phyloP scores from a whole-genome alignment of 2,329 filamentous ascomycete species.

The Cryphonectria nitschkei region DNA sequence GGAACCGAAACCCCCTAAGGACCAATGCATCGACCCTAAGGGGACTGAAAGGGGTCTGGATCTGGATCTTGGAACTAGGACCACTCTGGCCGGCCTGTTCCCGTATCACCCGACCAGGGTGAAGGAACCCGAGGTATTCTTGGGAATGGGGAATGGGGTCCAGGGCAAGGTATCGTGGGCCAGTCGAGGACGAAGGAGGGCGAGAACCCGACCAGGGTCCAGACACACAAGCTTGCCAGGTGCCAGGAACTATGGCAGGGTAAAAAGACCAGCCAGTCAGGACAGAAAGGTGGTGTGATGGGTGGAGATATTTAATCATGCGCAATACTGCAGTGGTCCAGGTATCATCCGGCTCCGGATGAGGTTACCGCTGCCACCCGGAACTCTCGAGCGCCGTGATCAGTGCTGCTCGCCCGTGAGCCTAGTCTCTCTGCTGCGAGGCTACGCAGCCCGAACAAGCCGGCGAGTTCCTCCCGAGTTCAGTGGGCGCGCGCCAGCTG shows the following conservation, averaged over 20 bases:
- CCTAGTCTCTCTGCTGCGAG: neutral
- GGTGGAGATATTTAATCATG: slow-evolving; percentile 1
- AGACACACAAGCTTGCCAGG: neutral
- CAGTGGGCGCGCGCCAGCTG: neutral
- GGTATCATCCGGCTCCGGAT: slow-evolving; percentile 12
- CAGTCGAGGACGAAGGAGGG: neutral
- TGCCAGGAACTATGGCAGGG: neutral
- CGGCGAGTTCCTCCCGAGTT: neutral
- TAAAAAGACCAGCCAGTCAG: neutral
- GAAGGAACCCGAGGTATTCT: slow-evolving; percentile 6
- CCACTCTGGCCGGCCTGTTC: slow-evolving; percentile 10
- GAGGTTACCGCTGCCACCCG: slow-evolving; percentile 9
- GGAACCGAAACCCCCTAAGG: neutral
- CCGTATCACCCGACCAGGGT: slow-evolving; percentile 15
- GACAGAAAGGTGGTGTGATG: slow-evolving; percentile 2
- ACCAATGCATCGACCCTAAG: neutral
- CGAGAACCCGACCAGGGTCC: neutral
- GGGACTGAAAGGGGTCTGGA: neutral
- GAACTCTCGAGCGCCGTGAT: slow-evolving; percentile 3
- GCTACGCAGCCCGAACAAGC: neutral
- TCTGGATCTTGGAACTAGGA: slow-evolving; percentile 10
- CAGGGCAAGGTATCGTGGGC: neutral
- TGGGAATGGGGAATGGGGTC: slow-evolving; percentile 4
- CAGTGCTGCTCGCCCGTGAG: neutral
- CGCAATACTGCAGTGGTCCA: neutral